Percentiles rank a stretch among this genome's conserved stretches.
Conservation (phyloP, 177 flowering plant genomes). For the Tripterygium wilfordii region DNA sequence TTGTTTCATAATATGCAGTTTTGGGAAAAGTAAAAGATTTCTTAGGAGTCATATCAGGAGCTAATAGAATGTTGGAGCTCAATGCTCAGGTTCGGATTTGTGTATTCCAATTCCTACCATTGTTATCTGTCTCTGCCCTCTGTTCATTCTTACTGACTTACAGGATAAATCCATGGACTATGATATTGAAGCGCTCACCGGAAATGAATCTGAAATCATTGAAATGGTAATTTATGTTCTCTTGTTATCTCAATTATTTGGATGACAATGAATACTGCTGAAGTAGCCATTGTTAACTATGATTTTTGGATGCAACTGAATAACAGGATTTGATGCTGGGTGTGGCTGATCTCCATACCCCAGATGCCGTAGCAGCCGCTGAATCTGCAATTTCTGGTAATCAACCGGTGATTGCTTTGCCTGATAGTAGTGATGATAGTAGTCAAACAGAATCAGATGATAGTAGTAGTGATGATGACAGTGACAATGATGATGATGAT, state of each 20-base stretch:
- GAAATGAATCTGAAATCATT: constrained; percentile 58
- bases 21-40: constrained; percentile 79
- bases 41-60: constrained; percentile 73
- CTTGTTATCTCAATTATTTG: background rate
- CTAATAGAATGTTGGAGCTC: constrained; percentile 55
- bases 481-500: constrained; percentile 11
- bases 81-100: constrained; percentile 41
- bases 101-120: background rate
- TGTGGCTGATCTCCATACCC: constrained; percentile 84
- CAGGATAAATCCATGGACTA: constrained; percentile 48
- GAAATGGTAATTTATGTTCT: constrained; percentile 60
- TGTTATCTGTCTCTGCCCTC: background rate
- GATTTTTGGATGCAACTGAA: constrained; percentile 1
- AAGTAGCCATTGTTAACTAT: background rate
- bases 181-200: constrained; percentile 75
- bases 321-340: constrained; percentile 83
- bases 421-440: constrained; percentile 11
- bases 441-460: constrained; percentile 39
- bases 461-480: constrained; percentile 24
- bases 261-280: background rate
- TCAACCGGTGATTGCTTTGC: constrained; percentile 28
- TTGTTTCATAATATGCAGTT: constrained; percentile 29
- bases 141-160: background rate
- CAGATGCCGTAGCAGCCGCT: constrained; percentile 86
- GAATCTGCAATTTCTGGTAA: constrained; percentile 62